A percentile compares a stretch with the other conserved stretches of the same genome.
Evolutionary conservation across 768 basidiomycete species (phyloP).

Genomic region (Boletus reticuloceps): DNA sequence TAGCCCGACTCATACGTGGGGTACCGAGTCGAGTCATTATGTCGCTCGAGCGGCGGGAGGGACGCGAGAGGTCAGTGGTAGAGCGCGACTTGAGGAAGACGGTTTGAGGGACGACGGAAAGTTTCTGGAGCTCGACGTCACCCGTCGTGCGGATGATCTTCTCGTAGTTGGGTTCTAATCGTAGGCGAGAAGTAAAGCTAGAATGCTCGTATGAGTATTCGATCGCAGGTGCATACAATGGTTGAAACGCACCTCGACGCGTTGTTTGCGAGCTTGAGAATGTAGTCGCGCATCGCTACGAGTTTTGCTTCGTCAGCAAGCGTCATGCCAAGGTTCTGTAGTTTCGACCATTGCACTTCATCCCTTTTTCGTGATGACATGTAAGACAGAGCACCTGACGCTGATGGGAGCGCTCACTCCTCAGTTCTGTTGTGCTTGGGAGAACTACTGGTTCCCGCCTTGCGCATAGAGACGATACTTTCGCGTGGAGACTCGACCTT

Average conservation of each 20-base stretch:
- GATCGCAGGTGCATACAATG: neutral
- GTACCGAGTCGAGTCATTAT: constrained; percentile 48
- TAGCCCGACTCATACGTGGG: constrained; percentile 43
- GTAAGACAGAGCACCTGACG: neutral
- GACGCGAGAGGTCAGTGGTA: constrained; percentile 37
- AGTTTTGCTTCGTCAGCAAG: constrained; percentile 80
- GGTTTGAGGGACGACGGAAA: constrained; percentile 88
- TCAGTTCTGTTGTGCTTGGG: constrained; percentile 60
- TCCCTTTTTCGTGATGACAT: constrained; percentile 49
- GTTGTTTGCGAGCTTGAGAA: constrained; percentile 77
- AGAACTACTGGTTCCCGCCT: constrained; percentile 37
- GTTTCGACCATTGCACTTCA: constrained; percentile 66
- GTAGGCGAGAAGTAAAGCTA: constrained; percentile 69
- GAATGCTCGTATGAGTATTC: neutral
- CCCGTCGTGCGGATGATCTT: constrained; percentile 61
- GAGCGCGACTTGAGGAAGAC: constrained; percentile 68
- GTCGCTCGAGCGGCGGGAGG: constrained; percentile 45
- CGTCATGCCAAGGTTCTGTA: constrained; percentile 89
- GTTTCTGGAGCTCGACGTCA: constrained; percentile 78
- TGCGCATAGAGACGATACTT: constrained; percentile 65
- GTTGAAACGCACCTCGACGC: constrained; percentile 58
- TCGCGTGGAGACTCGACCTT: constrained; percentile 71
- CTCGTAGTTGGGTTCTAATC: constrained; percentile 60
- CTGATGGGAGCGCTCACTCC: constrained; percentile 52
- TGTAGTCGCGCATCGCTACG: constrained; percentile 84